phyloP scores from a whole-genome alignment of 805 yeast genomes.

The Saccharomyces paradoxus region DNA sequence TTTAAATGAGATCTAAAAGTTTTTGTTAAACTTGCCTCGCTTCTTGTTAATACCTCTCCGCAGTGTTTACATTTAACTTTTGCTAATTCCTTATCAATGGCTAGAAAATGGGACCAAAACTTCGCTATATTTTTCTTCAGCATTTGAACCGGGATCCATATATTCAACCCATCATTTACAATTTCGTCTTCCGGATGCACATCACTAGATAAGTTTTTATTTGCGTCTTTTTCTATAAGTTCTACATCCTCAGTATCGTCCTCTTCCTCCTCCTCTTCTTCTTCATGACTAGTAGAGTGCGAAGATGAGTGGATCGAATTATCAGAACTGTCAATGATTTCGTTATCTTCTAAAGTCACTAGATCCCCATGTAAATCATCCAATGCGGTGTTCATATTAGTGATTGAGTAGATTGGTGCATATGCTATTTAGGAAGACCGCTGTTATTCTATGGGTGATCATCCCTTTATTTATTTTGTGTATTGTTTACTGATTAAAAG shows the following conservation, averaged over 20 bases:
- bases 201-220: not conserved
- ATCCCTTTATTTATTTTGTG: not conserved
- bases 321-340: not conserved
- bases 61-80: conserved; percentile 11
- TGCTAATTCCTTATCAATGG: conserved; percentile 1
- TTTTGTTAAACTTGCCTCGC: not conserved
- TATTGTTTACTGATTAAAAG: not conserved
- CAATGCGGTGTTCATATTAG: not conserved
- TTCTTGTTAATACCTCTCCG: conserved; percentile 2
- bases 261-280: not conserved
- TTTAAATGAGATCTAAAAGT: conserved; percentile 6
- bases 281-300: not conserved
- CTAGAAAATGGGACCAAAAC: conserved; percentile 12
- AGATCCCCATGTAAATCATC: not conserved
- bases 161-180: not conserved
- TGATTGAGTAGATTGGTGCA: not conserved
- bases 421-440: not conserved
- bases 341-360: not conserved
- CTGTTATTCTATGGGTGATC: not conserved
- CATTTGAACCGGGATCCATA: conserved; percentile 10
- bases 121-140: conserved; percentile 2
- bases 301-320: not conserved
- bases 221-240: not conserved
- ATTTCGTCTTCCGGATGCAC: conserved; percentile 1
- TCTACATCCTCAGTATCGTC: not conserved